Evolutionary conservation across 257 asterid species (phyloP), one percentile per base, ranked within the genome.

Genomic region (Gentiana macrophylla): DNA sequence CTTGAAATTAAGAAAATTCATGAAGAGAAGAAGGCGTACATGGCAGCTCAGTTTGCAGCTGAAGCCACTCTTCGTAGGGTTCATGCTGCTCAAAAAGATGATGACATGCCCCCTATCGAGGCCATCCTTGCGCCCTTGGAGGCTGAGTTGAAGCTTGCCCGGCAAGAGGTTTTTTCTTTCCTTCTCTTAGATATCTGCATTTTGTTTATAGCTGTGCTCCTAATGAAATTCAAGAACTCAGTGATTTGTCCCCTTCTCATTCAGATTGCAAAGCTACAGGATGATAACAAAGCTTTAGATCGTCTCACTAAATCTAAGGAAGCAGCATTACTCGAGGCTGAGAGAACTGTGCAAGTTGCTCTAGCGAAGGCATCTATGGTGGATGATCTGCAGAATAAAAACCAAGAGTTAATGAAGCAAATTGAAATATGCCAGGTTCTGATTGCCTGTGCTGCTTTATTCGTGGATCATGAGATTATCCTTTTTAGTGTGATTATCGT

Each of bases 41-140:
- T 91, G 94, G 95, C 95, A 53, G 98, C 96, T 44, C 98, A 91
- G 70, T 91, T 91, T 81, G 98, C 98, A 10, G 98, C 98, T 50
- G 98, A 91, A 74, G 98, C 96, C 60, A 91, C 96, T 53, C 95
- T 91, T 73, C 82, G 98, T 38, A 81, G 98, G 72, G 98, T 91
- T 62, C 98, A 91, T 69, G 86, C 90, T 70, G 95, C 93, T 67
- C 94, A 91, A 62, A 91, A 87, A 68, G 98, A 91, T 58, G 98
- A 91, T 69, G 96, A 91, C 62, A 91, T 91, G 95, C 96, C 98
- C 72, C 98, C 98, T 5, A 87, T 91, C 75, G 98, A 91, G 80
- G 96, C 98, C 51, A 87, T 91, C 50, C 79, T 91, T 66, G 96
- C 96, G 33, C 98, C 96, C 52, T 70, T 91, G 81, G 98, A 91